A percentile compares a stretch with the other conserved stretches of the same genome.
phyloP scores from a whole-genome alignment of 2,329 filamentous ascomycete species.

The Cryphonectria parasitica region DNA sequence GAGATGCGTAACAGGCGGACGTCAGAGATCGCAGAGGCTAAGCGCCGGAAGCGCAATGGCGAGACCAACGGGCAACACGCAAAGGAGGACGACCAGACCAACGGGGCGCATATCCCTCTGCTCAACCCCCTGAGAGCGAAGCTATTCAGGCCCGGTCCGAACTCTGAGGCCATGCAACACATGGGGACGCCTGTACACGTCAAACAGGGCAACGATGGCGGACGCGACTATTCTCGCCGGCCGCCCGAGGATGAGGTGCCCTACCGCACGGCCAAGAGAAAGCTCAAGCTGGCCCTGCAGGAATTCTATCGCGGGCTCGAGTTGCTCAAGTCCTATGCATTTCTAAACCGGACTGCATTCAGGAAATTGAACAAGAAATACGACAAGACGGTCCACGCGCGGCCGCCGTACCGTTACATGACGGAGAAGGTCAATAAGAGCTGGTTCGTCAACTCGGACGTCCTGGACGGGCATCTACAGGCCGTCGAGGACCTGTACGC shows the following conservation, averaged over 20 bases:
- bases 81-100: conserved; percentile 34
- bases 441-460: conserved; percentile 89
- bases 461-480: conserved; percentile 78
- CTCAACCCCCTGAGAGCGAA: conserved; percentile 57
- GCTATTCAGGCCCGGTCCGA: conserved; percentile 61
- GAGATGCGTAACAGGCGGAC: conserved; percentile 87
- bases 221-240: conserved; percentile 56
- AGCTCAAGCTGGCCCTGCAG: conserved; percentile 87
- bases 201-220: conserved; percentile 37
- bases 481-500: conserved; percentile 90
- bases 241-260: conserved; percentile 66
- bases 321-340: conserved; percentile 85
- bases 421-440: conserved; percentile 88
- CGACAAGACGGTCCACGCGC: conserved; percentile 84
- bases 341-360: conserved; percentile 91
- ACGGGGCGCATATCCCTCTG: conserved; percentile 42
- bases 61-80: conserved; percentile 29
- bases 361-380: conserved; percentile 99
- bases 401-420: conserved; percentile 80
- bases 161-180: conserved; percentile 61
- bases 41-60: conserved; percentile 40
- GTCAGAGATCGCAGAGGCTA: conserved; percentile 64
- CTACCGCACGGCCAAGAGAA: conserved; percentile 86
- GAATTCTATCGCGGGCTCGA: conserved; percentile 94
- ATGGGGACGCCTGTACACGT: conserved; percentile 57